Evolutionary conservation across 495 filamentous ascomycete genomes (phyloP), one percentile per base, ranked within the genome.

Genomic region (Tuber indicum): DNA sequence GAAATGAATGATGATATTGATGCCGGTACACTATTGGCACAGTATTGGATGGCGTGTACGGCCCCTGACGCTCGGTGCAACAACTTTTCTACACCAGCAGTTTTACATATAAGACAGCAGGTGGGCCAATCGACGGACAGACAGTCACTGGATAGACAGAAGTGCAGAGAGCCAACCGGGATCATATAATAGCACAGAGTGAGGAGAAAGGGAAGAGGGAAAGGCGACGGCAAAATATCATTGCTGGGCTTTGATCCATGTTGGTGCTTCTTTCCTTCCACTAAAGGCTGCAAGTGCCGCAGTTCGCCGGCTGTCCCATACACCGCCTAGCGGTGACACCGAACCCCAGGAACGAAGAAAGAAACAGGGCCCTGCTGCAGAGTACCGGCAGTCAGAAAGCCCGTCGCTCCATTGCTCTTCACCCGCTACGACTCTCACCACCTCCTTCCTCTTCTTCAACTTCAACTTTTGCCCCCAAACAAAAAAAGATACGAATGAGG

Each of bases 291-390:
- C 26, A 36, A 32, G 58, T 66, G 26, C 58, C 58, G 58, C 58
- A 66, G 26, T 66, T 36, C 58, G 19, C 58, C 58, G 26, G 32
- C 26, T 32, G 26, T 66, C 26, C 58, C 58, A 36, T 66, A 66
- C 58, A 19, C 58, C 36, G 26, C 58, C 26, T 32, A 36, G 58
- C 4, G 26, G 58, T 66, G 14, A 66, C 58, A 66, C 58, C 26
- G 58, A 66, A 36, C 58, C 58, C 58, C 58, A 66, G 58, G 58
- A 66, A 66, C 58, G 58, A 66, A 36, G 58, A 66, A 66, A 66
- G 58, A 32, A 36, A 66, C 26, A 26, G 58, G 58, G 58, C 58
- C 58, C 58, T 66, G 26, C 58, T 66, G 58, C 58, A 36, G 14
- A 26, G 12, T 66, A 36, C 52, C 26, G 58, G 58, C 4, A 66